Conservation (phyloP, 129 eudicot species). For the Sambucus nigra region DNA sequence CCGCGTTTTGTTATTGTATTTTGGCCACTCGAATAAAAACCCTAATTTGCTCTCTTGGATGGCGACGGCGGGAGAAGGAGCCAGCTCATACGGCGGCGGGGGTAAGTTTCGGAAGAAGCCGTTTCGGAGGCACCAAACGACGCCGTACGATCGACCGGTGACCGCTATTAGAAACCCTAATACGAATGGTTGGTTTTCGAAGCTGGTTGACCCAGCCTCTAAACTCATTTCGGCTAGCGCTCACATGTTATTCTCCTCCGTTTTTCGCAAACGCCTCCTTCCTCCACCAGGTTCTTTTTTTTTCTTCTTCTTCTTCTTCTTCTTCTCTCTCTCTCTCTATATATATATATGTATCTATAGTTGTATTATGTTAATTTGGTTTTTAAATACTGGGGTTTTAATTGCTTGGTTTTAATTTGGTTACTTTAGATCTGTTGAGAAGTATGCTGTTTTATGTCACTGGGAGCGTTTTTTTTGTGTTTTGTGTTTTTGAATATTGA, state of each 20-base stretch:
- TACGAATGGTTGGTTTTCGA: conserved; percentile 37
- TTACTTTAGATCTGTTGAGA: neutral
- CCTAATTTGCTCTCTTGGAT: conserved; percentile 46
- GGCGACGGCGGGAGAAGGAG: conserved; percentile 57
- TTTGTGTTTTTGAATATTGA: conserved; percentile 3
- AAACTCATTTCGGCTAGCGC: conserved; percentile 65
- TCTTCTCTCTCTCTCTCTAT: too few relatives aligned
- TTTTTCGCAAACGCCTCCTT: conserved; percentile 59
- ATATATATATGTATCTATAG: neutral
- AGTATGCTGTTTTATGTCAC: neutral
- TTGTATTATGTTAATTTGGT: neutral
- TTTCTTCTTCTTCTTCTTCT: too few relatives aligned
- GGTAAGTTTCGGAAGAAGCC: conserved; percentile 72
- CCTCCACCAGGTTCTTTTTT: conserved; percentile 37
- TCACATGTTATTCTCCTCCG: conserved; percentile 47
- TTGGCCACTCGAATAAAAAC: conserved; percentile 36
- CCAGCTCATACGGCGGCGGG: conserved; percentile 48
- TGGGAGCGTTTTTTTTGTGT: neutral
- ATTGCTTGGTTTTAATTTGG: neutral
- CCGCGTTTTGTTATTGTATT: neutral
- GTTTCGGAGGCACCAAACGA: conserved; percentile 38
- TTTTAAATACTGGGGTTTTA: neutral
- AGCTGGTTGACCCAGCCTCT: conserved; percentile 77
- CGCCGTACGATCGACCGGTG: conserved; percentile 91
- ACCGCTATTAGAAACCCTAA: conserved; percentile 44